Conservation (phyloP, 495 filamentous ascomycete species). For the Xylaria telfairii region DNA sequence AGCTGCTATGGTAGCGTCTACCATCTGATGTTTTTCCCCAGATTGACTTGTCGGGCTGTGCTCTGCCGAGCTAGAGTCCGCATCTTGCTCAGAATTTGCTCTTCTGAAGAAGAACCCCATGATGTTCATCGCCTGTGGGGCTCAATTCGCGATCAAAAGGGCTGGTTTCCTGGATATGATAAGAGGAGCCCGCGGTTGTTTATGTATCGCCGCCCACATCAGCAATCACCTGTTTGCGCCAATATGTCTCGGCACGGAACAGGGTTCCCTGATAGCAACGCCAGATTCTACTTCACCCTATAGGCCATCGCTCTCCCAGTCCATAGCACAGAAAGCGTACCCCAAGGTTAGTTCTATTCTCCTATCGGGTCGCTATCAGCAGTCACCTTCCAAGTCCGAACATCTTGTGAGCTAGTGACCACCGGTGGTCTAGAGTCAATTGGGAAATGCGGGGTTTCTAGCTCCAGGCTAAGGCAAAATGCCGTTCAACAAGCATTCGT, state of each 20-base stretch:
- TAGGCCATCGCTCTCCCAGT: neutral
- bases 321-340: neutral
- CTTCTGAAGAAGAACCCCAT: constrained; percentile 19
- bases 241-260: neutral
- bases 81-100: neutral
- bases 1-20: constrained; percentile 33
- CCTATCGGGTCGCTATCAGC: constrained; percentile 9
- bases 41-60: neutral
- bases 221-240: neutral
- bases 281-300: neutral
- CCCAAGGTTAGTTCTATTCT: neutral
- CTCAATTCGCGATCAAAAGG: neutral
- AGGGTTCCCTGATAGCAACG: constrained; percentile 18
- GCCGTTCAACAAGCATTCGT: constrained; percentile 11
- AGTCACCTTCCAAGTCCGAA: constrained; percentile 26
- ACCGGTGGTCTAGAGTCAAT: neutral
- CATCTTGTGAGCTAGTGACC: neutral
- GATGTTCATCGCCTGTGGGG: neutral
- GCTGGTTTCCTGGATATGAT: neutral
- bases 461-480: neutral
- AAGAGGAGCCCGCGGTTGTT: neutral
- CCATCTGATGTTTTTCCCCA: neutral
- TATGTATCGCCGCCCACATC: constrained; percentile 2
- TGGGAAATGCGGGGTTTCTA: constrained; percentile 19
- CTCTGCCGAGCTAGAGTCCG: neutral